Base-by-base conservation (phyloP, 2,329 filamentous ascomycete genomes). In the Xylaria sp. region DNA sequence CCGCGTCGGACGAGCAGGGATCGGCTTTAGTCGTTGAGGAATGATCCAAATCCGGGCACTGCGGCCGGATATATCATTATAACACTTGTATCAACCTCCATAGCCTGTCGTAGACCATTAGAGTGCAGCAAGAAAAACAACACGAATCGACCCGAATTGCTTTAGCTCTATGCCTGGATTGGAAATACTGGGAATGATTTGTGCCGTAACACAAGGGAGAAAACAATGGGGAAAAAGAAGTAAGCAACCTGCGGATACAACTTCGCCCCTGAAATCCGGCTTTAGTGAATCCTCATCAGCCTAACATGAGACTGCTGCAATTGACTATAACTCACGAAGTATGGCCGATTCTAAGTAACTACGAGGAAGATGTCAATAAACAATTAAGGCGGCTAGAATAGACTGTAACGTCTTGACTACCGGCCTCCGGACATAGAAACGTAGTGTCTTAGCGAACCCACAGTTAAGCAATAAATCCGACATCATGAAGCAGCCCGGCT, bases 31-130 rank as follows among this genome's bases (percentile, higher is more conserved):
- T 1, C 12, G 2, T 18, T 25, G 15, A n/a, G 39, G n/a, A 31
- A 46, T 58, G 55, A 28, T 57, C 56, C 39, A 58, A 58, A 58
- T 20, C 56, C 56, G 56, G 48, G 12, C 31, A 20, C 23, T n/a
- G 13, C 18, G 23, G 13, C 56, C 56, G 56, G 56, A 46, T 31
- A 31, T 43, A 36, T 36, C 33, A 36, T 8, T 36, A 18, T 9
- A 1, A 31, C 6, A n/a, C 25, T 31, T 15, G 49, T 28, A 8
- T 52, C 23, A 28, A 31, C 49, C 23, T 52, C 25, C 15, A 51
- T 23, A 31, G 25, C 25, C 49, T 3, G 2, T n/a, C 1, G 23
- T 15, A 4, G 28, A 28, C 28, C 28, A 5, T 28, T 28, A 4
- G 28, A 28, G n/a, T 23, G 18, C 4, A 10, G 15, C 2, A 36